These are phyloP conservation scores for Thermomucor indicae-seudaticae DNA, from an alignment of 371 early-diverging fungal genomes.

Conservation along the genomic window DNA sequence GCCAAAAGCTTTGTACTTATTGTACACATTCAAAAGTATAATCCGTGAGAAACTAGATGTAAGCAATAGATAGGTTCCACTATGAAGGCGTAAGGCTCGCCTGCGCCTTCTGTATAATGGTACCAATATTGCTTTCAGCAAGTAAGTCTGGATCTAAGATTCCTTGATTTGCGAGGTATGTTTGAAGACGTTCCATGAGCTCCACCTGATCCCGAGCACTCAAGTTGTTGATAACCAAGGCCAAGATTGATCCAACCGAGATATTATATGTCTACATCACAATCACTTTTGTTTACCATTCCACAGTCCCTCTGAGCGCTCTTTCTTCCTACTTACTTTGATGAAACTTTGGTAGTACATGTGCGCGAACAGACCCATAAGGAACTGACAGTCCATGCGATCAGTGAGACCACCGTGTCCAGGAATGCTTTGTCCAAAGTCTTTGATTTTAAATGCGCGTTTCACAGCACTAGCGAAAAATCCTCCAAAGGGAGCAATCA, in stretches of 20 bases:
- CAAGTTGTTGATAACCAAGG: conserved; percentile 46
- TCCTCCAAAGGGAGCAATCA: conserved; percentile 99
- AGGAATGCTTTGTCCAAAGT: conserved; percentile 98
- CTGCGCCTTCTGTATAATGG: conserved; percentile 7
- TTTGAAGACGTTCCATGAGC: conserved; percentile 50
- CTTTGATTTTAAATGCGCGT: conserved; percentile 98
- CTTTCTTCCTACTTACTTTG: conserved; percentile 39
- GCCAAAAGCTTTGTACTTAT: too few species aligned
- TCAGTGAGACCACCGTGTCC: conserved; percentile 99
- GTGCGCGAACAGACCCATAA: conserved; percentile 95
- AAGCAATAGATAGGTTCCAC: too few species aligned
- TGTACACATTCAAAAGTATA: too few species aligned
- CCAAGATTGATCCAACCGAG: conserved; percentile 55
- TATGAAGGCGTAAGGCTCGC: neutral
- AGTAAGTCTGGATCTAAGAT: conserved; percentile 11
- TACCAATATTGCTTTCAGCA: conserved; percentile 6
- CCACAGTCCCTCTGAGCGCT: neutral
- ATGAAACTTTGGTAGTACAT: conserved; percentile 91
- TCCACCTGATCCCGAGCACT: conserved; percentile 54
- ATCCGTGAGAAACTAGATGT: too few species aligned
- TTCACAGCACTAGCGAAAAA: conserved; percentile 99
- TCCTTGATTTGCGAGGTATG: conserved; percentile 58
- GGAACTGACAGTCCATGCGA: conserved; percentile 97
- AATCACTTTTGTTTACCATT: neutral
- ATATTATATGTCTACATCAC: conserved; percentile 37